Conservation (phyloP, 23 red algal genomes). For the Cyanidiococcus yangmingshanensis region DNA sequence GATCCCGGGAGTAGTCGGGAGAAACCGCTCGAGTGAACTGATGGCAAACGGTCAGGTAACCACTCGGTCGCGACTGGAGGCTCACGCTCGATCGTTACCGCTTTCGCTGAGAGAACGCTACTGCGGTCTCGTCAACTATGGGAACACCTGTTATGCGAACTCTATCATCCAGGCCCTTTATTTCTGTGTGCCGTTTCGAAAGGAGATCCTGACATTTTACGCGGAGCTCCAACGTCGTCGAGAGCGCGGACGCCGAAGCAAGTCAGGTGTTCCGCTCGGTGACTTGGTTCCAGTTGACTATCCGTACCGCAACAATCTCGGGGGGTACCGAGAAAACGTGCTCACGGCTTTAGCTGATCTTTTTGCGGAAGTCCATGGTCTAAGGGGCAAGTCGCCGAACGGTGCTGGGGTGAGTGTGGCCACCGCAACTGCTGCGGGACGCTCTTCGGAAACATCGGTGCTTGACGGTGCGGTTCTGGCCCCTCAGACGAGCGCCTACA, state of each 20-base stretch:
- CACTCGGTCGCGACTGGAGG: not conserved
- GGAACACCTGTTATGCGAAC: constrained; percentile 93
- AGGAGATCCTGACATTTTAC: constrained; percentile 28
- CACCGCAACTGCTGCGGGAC: not conserved
- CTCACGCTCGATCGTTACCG: not conserved
- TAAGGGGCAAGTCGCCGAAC: constrained; percentile 30
- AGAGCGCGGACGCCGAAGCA: not conserved
- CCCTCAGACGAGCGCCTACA: constrained; percentile 17
- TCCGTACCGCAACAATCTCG: not conserved
- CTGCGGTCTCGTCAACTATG: constrained; percentile 25
- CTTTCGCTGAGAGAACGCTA: not conserved
- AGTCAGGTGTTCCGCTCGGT: not conserved
- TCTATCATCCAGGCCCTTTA: constrained; percentile 93
- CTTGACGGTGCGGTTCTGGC: not conserved
- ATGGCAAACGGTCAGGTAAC: not conserved
- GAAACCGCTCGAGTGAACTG: too few relatives aligned
- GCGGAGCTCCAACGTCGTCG: constrained; percentile 19
- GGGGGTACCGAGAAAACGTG: constrained; percentile 51
- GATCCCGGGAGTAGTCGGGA: too few relatives aligned
- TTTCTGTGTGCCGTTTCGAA: constrained; percentile 91
- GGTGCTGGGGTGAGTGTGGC: not conserved
- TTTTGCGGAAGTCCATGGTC: constrained; percentile 60
- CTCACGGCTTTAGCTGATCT: constrained; percentile 73
- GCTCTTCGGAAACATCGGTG: not conserved
- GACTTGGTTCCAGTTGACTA: not conserved